These are phyloP conservation scores for Hypholoma sublateritium DNA, from an alignment of 768 basidiomycete genomes.

Conservation along the genomic window DNA sequence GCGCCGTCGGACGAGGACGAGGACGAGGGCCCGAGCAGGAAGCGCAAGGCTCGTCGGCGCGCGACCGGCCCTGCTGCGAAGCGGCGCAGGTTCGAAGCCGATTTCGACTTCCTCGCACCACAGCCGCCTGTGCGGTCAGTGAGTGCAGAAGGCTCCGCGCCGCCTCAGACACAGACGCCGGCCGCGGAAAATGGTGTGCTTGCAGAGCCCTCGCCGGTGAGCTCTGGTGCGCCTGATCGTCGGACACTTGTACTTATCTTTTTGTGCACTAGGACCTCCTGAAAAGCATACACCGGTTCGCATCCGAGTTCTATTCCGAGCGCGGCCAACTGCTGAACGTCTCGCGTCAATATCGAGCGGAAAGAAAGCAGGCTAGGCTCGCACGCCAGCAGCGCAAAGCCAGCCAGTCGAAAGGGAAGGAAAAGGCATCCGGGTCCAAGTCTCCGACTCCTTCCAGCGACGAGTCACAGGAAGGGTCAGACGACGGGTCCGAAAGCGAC, in stretches of 20 bases:
- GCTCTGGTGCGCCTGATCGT: not conserved
- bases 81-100: not conserved
- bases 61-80: not conserved
- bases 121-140: not conserved
- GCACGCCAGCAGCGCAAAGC: constrained; percentile 9
- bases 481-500: not conserved
- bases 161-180: not conserved
- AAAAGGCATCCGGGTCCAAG: not conserved
- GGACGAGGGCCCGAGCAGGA: constrained; percentile 9
- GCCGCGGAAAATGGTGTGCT: not conserved
- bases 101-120: not conserved
- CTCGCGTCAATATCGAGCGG: constrained; percentile 44
- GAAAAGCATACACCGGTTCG: constrained; percentile 48
- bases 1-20: constrained; percentile 9
- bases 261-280: constrained; percentile 40
- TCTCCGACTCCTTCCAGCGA: not conserved
- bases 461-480: not conserved
- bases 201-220: constrained; percentile 38
- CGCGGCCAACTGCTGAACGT: constrained; percentile 57
- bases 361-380: constrained; percentile 33
- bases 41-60: not conserved
- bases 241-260: too few species aligned
- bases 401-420: not conserved
- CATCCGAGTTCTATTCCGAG: constrained; percentile 56
- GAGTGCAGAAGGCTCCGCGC: not conserved